Evolutionary conservation across 2,329 filamentous ascomycete species (phyloP).

Genomic region (Penicillium sp.): DNA sequence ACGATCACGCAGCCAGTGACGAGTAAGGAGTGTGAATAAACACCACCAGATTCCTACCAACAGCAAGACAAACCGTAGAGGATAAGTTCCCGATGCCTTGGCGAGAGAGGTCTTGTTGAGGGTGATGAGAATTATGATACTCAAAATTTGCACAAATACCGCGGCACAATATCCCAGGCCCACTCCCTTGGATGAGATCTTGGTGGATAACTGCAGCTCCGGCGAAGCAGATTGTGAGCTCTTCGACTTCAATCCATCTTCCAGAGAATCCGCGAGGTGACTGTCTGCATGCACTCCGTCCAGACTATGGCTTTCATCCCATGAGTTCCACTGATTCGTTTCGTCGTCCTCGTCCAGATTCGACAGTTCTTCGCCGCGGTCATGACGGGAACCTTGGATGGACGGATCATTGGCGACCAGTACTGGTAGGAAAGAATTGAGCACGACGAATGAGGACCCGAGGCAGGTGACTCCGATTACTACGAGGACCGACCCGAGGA

Average conservation of each 20-base stretch:
- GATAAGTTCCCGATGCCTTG: slow-evolving; percentile 74
- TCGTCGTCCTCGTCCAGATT: slow-evolving; percentile 29
- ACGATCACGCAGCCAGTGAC: slow-evolving; percentile 79
- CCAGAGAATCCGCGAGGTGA: neutral
- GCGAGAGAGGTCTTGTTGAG: slow-evolving; percentile 42
- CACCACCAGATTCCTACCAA: slow-evolving; percentile 88
- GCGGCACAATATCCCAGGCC: slow-evolving; percentile 88
- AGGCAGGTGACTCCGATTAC: slow-evolving; percentile 88
- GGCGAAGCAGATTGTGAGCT: slow-evolving; percentile 49
- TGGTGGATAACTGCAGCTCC: slow-evolving; percentile 80
- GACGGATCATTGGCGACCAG: slow-evolving; percentile 80
- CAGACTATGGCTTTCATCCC: slow-evolving; percentile 33
- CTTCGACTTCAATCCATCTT: slow-evolving; percentile 20
- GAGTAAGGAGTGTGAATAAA: slow-evolving; percentile 80
- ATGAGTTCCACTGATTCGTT: slow-evolving; percentile 26
- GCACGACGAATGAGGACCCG: slow-evolving; percentile 85
- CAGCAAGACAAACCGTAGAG: slow-evolving; percentile 80
- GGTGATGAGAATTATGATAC: slow-evolving; percentile 74
- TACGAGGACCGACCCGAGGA: slow-evolving; percentile 78
- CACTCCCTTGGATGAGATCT: slow-evolving; percentile 86
- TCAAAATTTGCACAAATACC: slow-evolving; percentile 78
- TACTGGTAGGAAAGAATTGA: slow-evolving; percentile 90
- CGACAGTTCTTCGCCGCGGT: slow-evolving; percentile 35
- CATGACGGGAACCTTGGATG: slow-evolving; percentile 41
- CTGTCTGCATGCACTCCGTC: slow-evolving; percentile 18